Evolutionary conservation across 208 protist genomes (phyloP), one percentile per base, ranked within the genome.

Genomic region (Polymyxa betae): DNA sequence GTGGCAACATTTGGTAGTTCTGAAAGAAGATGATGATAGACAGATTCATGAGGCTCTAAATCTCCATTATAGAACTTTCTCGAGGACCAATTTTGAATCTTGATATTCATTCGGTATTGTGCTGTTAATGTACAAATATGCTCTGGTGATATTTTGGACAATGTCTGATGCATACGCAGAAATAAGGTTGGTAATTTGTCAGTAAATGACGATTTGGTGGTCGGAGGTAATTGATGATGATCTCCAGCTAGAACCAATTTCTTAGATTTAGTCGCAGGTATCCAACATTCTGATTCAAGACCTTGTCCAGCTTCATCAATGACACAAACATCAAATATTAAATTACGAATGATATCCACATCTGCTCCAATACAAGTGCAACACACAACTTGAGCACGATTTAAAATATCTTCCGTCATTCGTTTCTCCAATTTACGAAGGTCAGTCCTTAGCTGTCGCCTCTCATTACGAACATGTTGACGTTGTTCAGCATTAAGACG

Each of bases 281-380:
- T 90, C 88, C 88, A 92, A 54, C 91, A 92, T 0, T 68, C 32
- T 20, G 60, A 35, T 88, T 92, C 91, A 16, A 91, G 77, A 43
- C 64, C 91, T 72, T 92, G 91, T 35, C 88, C 91, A 35, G 91
- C 91, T 38, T 92, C 91, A 72, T 92, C 91, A 32, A 92, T 91
- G 29, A 92, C 72, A 0, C 52, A 43, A 16, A 92, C 44, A 52
- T 92, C 91, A 35, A 92, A 92, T 41, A 38, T 32, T 0, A 49
- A 46, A 1, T 82, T 72, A 0, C 52, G 43, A 0, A 77, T 87
- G 46, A n/a, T 32, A 44, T 35, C 0, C 12, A 0, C 12, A n/a
- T 35, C 44, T 0, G 91, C 87, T 41, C 91, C 91, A 10, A 89
- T 52, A 64, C 52, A 60, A 0, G 91, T 92, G 38, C 41, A 91